Conservation (phyloP, 164 flowering plant genomes). For the Aristolochia californica region DNA sequence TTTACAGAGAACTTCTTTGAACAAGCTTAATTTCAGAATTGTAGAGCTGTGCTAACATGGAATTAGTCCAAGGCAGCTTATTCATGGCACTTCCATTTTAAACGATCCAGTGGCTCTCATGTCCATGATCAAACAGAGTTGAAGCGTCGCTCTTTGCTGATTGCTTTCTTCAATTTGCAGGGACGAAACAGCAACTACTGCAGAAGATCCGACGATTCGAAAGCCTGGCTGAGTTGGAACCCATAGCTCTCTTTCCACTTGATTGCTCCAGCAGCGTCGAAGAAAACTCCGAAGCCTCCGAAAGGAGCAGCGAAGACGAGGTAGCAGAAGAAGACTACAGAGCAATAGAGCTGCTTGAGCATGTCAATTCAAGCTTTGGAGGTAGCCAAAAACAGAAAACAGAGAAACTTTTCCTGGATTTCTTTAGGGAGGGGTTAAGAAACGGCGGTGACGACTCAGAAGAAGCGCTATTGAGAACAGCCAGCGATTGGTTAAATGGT, state of each 20-base stretch:
- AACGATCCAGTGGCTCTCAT: too few species aligned
- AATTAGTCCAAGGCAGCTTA: too few species aligned
- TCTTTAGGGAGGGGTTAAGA: slow-evolving; percentile 25
- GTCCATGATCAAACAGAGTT: too few species aligned
- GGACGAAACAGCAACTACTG: slow-evolving; percentile 30
- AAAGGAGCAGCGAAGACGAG: neutral
- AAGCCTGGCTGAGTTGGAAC: slow-evolving; percentile 34
- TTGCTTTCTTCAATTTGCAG: slow-evolving; percentile 10
- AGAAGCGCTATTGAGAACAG: slow-evolving; percentile 21
- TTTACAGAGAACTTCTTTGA: too few species aligned
- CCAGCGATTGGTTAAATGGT: slow-evolving; percentile 43
- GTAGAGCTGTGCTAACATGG: too few species aligned
- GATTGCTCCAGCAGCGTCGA: neutral
- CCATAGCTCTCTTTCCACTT: slow-evolving; percentile 17
- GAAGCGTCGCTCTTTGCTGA: too few species aligned
- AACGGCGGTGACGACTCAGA: neutral
- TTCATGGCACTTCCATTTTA: too few species aligned
- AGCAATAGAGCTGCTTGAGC: slow-evolving; percentile 24
- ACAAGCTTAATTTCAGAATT: too few species aligned
- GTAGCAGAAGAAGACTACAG: slow-evolving; percentile 7
- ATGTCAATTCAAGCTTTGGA: slow-evolving; percentile 16
- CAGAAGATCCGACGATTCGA: slow-evolving; percentile 35
- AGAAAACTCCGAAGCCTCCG: slow-evolving; percentile 6
- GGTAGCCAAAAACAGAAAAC: neutral
- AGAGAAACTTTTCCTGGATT: slow-evolving; percentile 36